Base-by-base conservation (phyloP, 2,329 filamentous ascomycete genomes). In the Xylariaceae sp. region DNA sequence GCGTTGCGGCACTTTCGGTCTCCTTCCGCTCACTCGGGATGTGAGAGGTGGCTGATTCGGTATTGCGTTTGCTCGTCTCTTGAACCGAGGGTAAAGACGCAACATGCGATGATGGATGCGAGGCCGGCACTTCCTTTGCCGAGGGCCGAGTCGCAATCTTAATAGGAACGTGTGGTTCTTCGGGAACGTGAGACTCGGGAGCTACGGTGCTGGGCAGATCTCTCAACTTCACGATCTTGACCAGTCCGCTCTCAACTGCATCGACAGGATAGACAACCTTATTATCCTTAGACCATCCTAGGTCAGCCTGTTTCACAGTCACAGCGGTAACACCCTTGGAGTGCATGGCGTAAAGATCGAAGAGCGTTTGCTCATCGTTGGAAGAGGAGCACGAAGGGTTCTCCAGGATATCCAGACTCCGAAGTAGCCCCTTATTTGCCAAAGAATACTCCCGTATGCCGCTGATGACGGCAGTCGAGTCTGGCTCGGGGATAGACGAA, bases 281-380 rank as follows among this genome's bases (percentile, higher is more conserved):
- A 75, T 92, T 93, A 63, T 97, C 90, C 67, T 86, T 84, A 67
- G 88, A 88, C 92, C 92, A 97, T 35, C 95, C 94, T 53, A 99
- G 80, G 74, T 97, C 93, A 55, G 87, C 85, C 72, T 93, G 90
- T 73, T 89, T 93, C 72, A 99, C 86, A 64, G 86, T 87, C 56
- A 97, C 74, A 68, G 90, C 93, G 15, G 92, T 92, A n/a, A 97
- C 92, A 62, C 94, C 94, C 76, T 92, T 95, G 9, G 94, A 97
- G 74, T 99, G 93, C 88, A 97, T 96, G 37, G 91, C 89, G 72
- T 99, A 99, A 8, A 99, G 81, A 77, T 99, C 94, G 70, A 99
- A 97, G 11, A 97, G 77, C 0, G 88, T 86, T 13, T 85, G 84
- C 64, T 94, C 88, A 18, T 88, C 86, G 23, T 79, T 79, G 45